Evolutionary conservation across 495 filamentous ascomycete species (phyloP), one percentile per base, ranked within the genome.

Genomic region (Penicillium riverlandense): DNA sequence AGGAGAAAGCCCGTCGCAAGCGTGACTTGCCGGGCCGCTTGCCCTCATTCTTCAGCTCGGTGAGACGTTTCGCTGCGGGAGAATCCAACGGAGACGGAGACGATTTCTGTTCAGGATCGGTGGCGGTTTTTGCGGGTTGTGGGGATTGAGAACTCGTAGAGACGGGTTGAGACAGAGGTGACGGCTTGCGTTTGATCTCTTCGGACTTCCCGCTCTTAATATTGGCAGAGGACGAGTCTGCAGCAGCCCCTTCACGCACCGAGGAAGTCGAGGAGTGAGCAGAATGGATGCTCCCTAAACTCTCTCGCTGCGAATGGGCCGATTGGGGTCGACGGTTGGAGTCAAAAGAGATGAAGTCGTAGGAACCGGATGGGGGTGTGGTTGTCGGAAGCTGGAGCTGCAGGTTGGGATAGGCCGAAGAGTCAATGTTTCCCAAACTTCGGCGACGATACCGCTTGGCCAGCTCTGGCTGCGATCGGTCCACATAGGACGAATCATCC

Each of bases 1-100:
- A 99, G 0, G 94, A 97, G 61, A 99, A 96, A 3, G 92, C 92
- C 56, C 92, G 79, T 44, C 92, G 77, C 37, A 99, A 69, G 40
- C 91, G 76, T 45, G 94, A 94, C 67, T 96, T 91, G 43, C 81
- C 88, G 45, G 83, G 83, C 49, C 77, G 84, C 53, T 77, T 80
- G 1, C 71, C 64, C 29, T 82, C 82, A 52, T 82, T 88, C 44
- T 91, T 87, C 38, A 97, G 67, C 8, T 88, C 88, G 8, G 84
- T 77, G 33, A 96, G 73, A 38, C 90, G 86, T 56, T 86, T 79
- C 2, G 85, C 82, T 9, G 90, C 90, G 35, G 85, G 78, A 44
- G 86, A 94, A 40, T 71, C 61, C 44, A 47, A 40, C 38, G 57
- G 44, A 16, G 58, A 49, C 6, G 61, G 55, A 37, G 58, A 50